Evolutionary conservation across 495 filamentous ascomycete species (phyloP).

Genomic region (Daldinia bambusicola): DNA sequence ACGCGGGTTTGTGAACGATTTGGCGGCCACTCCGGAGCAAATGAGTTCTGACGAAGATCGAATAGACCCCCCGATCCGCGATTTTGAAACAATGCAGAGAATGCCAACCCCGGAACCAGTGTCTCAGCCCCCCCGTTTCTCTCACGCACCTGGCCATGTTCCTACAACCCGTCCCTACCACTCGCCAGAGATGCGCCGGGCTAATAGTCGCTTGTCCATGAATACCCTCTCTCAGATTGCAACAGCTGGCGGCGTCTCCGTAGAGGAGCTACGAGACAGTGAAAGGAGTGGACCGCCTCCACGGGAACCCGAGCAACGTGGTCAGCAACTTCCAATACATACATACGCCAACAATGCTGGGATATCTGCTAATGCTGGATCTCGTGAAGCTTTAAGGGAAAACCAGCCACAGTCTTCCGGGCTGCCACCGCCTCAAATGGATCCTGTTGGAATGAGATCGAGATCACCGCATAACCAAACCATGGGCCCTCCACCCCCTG

Average conservation of each 20-base stretch:
- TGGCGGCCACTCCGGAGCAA: constrained; percentile 62
- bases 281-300: constrained; percentile 44
- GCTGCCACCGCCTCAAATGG: constrained; percentile 50
- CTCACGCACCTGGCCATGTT: constrained; percentile 72
- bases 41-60: constrained; percentile 69
- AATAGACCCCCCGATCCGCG: constrained; percentile 48
- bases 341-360: constrained; percentile 56
- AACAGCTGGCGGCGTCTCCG: constrained; percentile 66
- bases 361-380: constrained; percentile 62
- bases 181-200: constrained; percentile 77
- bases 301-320: constrained; percentile 48
- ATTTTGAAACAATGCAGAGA: constrained; percentile 64
- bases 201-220: constrained; percentile 81
- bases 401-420: constrained; percentile 46
- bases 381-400: constrained; percentile 60
- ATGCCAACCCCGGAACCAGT: constrained; percentile 77
- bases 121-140: constrained; percentile 77
- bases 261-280: constrained; percentile 23
- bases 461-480: constrained; percentile 51
- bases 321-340: constrained; percentile 55
- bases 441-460: constrained; percentile 46
- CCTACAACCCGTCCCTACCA: constrained; percentile 75
- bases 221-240: constrained; percentile 81
- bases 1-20: constrained; percentile 51
- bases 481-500: constrained; percentile 27